These are phyloP conservation scores for Suillus bovinus DNA, from an alignment of 768 basidiomycete genomes.

Conservation along the genomic window DNA sequence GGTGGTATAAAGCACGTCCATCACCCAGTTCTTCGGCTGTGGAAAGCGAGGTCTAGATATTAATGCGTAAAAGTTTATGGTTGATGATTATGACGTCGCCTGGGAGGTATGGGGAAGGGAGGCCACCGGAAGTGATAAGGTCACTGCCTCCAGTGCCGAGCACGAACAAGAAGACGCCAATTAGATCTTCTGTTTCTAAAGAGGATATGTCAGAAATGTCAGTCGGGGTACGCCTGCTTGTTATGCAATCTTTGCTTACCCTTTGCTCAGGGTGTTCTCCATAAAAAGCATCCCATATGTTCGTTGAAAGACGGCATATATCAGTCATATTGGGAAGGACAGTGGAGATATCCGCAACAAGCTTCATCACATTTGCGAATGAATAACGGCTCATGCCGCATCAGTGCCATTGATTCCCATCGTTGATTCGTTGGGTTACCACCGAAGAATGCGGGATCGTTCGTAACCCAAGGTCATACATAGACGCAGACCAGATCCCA, in stretches of 20 bases:
- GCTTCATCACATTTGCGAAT: conserved; percentile 82
- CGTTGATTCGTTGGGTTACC: conserved; percentile 14
- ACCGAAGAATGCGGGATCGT: conserved; percentile 17
- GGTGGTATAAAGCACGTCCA: background rate
- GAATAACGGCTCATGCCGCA: conserved; percentile 57
- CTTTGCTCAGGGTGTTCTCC: conserved; percentile 69
- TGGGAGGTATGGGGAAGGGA: conserved; percentile 57
- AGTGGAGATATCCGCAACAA: too few species aligned
- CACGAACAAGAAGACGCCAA: conserved; percentile 68
- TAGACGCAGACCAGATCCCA: background rate
- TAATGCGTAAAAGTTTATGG: conserved; percentile 28
- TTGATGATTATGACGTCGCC: conserved; percentile 29
- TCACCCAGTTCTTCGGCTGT: conserved; percentile 28
- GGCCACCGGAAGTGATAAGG: conserved; percentile 73
- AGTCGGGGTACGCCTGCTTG: conserved; percentile 2
- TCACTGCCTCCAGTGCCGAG: conserved; percentile 83
- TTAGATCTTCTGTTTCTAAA: conserved; percentile 75
- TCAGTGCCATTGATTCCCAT: conserved; percentile 20
- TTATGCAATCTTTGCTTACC: conserved; percentile 45
- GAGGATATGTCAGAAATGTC: conserved; percentile 35
- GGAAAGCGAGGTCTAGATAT: conserved; percentile 24
- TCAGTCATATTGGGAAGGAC: conserved; percentile 83
- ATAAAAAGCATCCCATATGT: conserved; percentile 59
- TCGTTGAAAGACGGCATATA: conserved; percentile 38
- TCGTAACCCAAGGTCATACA: conserved; percentile 21